Base-by-base conservation (phyloP, 192 early-diverging fungal species). In the Umbelopsis sp. region DNA sequence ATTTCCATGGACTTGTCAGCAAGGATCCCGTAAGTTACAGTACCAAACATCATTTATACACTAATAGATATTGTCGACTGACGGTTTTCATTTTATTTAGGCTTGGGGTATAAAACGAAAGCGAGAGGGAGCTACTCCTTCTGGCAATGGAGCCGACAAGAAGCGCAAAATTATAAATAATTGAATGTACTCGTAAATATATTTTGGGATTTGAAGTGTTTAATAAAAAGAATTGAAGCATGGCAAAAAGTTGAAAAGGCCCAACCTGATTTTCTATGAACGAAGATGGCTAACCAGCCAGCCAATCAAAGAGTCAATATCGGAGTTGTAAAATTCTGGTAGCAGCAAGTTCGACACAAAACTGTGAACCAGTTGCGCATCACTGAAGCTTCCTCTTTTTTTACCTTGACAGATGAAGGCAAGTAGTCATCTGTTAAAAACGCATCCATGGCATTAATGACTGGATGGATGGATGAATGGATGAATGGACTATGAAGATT, bases 1-100 rank as follows among this genome's bases (percentile, higher is more conserved):
- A 64, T 70, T 85, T 74, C 21, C 66, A 47, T 21, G 52, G 37
- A 71, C 75, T 30, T 77, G 79, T 74, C 23, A 71, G 48, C 52
- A 50, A 52, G 64, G 65, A 53, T 35, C 23, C 55, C 16, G 55
- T 61, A 61, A 61, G 52, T 61, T 18, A 16, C 3, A 2, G 0
- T n/a, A 22, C 27, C 27, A 79, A 79, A 74, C 72, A 68, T 71
- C 13, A 49, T n/a, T 22, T n/a, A 4, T 41, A 8, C 3, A 20
- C 18, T 5, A 49, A 18, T 2, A 2, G 27, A 30, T 30, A 2
- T 30, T 30, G 27, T 30, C 46, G 2, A n/a, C n/a, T n/a, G 13
- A 30, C 23, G 15, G 6, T 48, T n/a, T 16, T 18, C 23, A 53
- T 30, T 20, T n/a, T 4, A 4, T 41, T 4, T 44, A 66, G 47